Evolutionary conservation across 179 eudicot species (phyloP), one percentile per base, ranked within the genome.

Genomic region (Beta lomatogona): DNA sequence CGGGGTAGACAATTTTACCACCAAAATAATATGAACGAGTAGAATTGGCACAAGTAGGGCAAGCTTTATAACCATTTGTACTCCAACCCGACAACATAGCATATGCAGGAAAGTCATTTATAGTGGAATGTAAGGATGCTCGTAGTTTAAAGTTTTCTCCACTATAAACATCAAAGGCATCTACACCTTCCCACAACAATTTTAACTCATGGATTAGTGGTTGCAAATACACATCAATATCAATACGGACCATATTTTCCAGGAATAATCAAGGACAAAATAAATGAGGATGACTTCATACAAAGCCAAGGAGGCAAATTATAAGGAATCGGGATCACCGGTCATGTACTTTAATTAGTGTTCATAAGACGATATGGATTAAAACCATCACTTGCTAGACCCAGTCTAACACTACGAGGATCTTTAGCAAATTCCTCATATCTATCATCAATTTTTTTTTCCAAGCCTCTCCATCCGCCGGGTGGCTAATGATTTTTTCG

Each of bases 401-500:
- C 79, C 59, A 76, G 45, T 22, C 69, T 16, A 6, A 76, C 79
- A 76, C 61, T 76, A 44, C 79, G 54, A 59, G 69, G 69, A 61
- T 60, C 79, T 13, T 9, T 6, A 15, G 69, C 70, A 45, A 76
- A 76, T 13, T 10, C 28, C 6, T 18, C 54, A 76, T 76, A 61
- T 6, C 31, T 16, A 15, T 44, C 48, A 60, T 76, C 55, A 76
- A 76, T n/a, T n/a, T n/a, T 3, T 44, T 9, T 76, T 59, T 61
- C 79, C 76, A 73, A 14, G 76, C 76, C 48, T 6, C 4, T 1
- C 12, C 76, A 73, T 73, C 76, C 1, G 77, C 76, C 0, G 82
- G 82, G 65, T 81, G 84, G 7, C 87, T 72, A 44, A 80, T 19
- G 5, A 22, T 65, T 0, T 79, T 84, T 73, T 80, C 84, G 11